A percentile compares a stretch with the other conserved stretches of the same genome.
phyloP scores from a whole-genome alignment of 2,329 filamentous ascomycete species.

The Paecilomyces dactylethromorphus region DNA sequence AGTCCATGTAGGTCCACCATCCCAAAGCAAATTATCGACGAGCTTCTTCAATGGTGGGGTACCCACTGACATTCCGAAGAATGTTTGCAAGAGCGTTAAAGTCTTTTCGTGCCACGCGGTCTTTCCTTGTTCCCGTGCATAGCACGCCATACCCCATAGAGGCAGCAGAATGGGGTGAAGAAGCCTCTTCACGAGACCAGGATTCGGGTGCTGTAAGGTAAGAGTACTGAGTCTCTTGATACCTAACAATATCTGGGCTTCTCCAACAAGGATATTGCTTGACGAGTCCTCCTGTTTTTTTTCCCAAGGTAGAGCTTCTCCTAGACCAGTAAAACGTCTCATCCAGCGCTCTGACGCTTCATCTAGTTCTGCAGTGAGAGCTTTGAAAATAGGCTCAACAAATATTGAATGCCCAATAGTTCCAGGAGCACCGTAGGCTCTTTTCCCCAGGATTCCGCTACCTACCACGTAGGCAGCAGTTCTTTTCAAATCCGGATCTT shows the following conservation, averaged over 20 bases:
- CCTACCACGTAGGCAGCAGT: constrained; percentile 38
- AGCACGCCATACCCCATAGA: constrained; percentile 35
- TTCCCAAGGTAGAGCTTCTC: constrained; percentile 5
- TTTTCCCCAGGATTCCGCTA: constrained; percentile 37
- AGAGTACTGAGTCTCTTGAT: constrained; percentile 29
- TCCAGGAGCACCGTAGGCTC: constrained; percentile 31
- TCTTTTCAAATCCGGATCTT: constrained; percentile 32
- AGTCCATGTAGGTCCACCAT: constrained; percentile 32
- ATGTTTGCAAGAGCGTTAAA: constrained; percentile 29
- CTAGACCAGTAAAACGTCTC: constrained; percentile 10
- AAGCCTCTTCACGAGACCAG: constrained; percentile 35
- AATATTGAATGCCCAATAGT: constrained; percentile 37
- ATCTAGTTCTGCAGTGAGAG: constrained; percentile 26
- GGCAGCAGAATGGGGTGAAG: constrained; percentile 34
- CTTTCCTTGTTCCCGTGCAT: constrained; percentile 23
- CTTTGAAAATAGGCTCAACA: constrained; percentile 32
- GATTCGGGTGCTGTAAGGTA: constrained; percentile 37
- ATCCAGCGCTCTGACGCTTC: constrained; percentile 21
- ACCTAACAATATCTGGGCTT: constrained; percentile 21
- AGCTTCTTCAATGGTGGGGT: constrained; percentile 29
- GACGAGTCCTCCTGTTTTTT: neutral
- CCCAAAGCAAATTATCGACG: constrained; percentile 34
- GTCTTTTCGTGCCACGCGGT: constrained; percentile 20
- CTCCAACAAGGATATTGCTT: constrained; percentile 16
- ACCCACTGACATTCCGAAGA: constrained; percentile 34